Evolutionary conservation across 495 filamentous ascomycete species (phyloP), one percentile per base, ranked within the genome.

Genomic region (Lasiosphaeris hirsuta): DNA sequence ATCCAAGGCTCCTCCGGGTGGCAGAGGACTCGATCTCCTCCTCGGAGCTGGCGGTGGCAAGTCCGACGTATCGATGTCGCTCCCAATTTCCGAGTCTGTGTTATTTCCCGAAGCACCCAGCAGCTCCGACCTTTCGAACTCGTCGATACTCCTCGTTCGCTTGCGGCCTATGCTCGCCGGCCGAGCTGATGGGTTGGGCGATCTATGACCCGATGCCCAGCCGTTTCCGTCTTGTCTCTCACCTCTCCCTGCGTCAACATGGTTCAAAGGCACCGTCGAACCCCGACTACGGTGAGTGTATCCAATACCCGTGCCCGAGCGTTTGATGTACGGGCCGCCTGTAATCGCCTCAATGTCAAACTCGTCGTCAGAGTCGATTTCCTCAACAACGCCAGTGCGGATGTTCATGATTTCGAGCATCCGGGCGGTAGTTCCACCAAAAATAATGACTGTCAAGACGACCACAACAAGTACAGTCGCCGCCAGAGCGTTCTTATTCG

Each of bases 361-460:
- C 66, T 98, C 94, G 69, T 98, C 94, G 66, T 98, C 94, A 6
- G 89, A 95, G 64, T 98, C 94, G 37, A 95, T 83, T 70, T 98
- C 94, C 63, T 98, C 94, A 2, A 96, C 88, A 13, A 97, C 94
- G 3, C 95, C 95, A 4, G 93, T 98, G 57, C 89, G 81, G 60
- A 98, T 97, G 10, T 89, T 88, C 40, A 96, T 73, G 56, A 98
- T 98, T 69, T 98, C 94, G 30, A 98, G 77, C 94, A 98, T 97
- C 47, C 95, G 87, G n/a, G 94, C 90, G 1, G 94, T 98, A 17
- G 95, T 98, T 38, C 94, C 95, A 40, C 94, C 94, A 65, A 98
- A 98, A 43, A 98, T 96, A 65, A 98, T 97, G 57, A 98, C 94
- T 1, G 94, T 97, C 40, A 98, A 78, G 59, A 98, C 93, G 8